A percentile compares a stretch with the other conserved stretches of the same genome.
Conservation (phyloP, 2,329 filamentous ascomycete species). For the Epichloe bromicola region DNA sequence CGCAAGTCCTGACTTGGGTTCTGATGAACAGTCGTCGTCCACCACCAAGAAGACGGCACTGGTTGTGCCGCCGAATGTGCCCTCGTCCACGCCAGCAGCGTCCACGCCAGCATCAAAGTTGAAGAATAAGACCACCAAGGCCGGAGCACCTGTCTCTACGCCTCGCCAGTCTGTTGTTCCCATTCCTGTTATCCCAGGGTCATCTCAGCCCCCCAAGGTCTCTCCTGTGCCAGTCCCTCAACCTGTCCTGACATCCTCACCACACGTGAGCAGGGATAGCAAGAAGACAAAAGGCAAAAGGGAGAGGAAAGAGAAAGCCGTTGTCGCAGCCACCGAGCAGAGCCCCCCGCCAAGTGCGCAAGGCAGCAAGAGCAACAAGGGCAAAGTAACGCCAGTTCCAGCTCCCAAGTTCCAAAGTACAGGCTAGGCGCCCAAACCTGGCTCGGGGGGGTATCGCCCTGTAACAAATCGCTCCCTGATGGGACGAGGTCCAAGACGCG, state of each 20-base stretch:
- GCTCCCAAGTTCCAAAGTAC: conserved; percentile 11
- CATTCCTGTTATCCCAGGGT: conserved; percentile 21
- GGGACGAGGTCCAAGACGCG: background rate
- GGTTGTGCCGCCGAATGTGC: conserved; percentile 19
- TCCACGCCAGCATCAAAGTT: conserved; percentile 12
- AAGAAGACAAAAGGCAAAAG: conserved; percentile 19
- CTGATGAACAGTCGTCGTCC: conserved; percentile 13
- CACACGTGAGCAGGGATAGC: conserved; percentile 13
- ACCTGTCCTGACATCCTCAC: conserved; percentile 7
- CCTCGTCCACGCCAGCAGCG: conserved; percentile 9
- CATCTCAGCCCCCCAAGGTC: conserved; percentile 15
- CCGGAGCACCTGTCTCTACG: conserved; percentile 16
- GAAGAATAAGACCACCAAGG: conserved; percentile 10
- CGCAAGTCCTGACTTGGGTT: conserved; percentile 23
- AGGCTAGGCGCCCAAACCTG: conserved; percentile 11
- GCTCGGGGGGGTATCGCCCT: background rate
- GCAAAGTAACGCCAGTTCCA: conserved; percentile 15
- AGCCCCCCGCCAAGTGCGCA: conserved; percentile 12
- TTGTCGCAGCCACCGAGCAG: conserved; percentile 7
- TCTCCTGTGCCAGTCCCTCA: conserved; percentile 14
- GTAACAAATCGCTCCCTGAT: background rate
- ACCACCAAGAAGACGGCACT: conserved; percentile 20
- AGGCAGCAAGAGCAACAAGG: conserved; percentile 5
- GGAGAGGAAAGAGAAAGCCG: conserved; percentile 15
- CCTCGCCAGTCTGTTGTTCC: conserved; percentile 20